phyloP scores from a whole-genome alignment of 2,329 filamentous ascomycete genomes.

The Decorospora gaudefroyi region DNA sequence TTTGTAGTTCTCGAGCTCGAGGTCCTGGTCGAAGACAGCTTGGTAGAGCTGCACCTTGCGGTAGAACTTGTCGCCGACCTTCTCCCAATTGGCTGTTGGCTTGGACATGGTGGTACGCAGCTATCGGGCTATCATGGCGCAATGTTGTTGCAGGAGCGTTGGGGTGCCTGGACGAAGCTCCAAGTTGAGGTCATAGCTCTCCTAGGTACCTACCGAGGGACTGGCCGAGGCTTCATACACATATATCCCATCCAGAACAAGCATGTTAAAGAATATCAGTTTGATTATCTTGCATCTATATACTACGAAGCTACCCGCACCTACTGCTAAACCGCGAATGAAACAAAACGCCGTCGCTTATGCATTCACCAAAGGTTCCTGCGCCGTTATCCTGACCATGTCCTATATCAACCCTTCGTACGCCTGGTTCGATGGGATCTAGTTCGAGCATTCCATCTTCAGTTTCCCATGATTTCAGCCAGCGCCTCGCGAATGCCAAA shows the following conservation, averaged over 20 bases:
- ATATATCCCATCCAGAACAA: not conserved
- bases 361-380: constrained; percentile 33
- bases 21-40: constrained; percentile 85
- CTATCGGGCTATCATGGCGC: constrained; percentile 27
- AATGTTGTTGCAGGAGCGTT: constrained; percentile 12
- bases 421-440: not conserved
- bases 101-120: constrained; percentile 50
- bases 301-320: constrained; percentile 10
- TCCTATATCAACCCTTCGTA: not conserved
- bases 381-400: not conserved
- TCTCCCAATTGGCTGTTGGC: constrained; percentile 90
- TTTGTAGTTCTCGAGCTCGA: constrained; percentile 93
- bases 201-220: no score
- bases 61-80: constrained; percentile 90
- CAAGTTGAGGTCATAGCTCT: constrained; percentile 19
- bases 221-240: constrained; percentile 5
- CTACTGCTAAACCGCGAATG: not conserved
- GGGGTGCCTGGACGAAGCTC: constrained; percentile 13
- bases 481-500: constrained; percentile 52
- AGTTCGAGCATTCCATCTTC: not conserved
- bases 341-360: constrained; percentile 40
- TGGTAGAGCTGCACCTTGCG: constrained; percentile 93
- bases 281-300: constrained; percentile 10
- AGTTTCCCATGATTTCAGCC: constrained; percentile 24
- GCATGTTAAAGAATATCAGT: not conserved